Conservation (phyloP, 83 land plant species). For the Diphasiastrum complanatum region DNA sequence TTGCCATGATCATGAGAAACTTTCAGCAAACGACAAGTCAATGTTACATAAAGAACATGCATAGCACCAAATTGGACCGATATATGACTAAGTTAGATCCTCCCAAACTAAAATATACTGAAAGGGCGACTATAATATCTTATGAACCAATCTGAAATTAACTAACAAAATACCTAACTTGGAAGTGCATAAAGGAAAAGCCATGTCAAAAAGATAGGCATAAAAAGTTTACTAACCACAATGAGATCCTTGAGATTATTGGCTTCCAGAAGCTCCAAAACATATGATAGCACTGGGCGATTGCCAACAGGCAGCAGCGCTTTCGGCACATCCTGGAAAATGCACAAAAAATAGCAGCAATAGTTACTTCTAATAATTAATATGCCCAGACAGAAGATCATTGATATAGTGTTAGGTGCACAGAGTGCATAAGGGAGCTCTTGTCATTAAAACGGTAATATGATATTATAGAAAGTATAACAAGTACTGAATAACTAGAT, state of each 20-base stretch:
- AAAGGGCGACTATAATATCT: too few relatives aligned
- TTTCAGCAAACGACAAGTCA: neutral
- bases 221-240: constrained; percentile 36
- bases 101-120: too few relatives aligned
- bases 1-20: neutral
- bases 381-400: too few relatives aligned
- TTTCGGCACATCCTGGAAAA: constrained; percentile 77
- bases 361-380: neutral
- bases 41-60: too few relatives aligned
- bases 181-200: neutral
- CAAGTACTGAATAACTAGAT: too few relatives aligned
- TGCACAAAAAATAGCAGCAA: neutral
- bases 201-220: neutral
- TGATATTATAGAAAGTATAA: too few relatives aligned
- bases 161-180: neutral
- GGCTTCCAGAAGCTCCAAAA: constrained; percentile 77
- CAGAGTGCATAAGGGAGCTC: too few relatives aligned
- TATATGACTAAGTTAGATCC: too few relatives aligned
- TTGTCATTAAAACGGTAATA: too few relatives aligned
- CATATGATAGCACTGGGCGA: constrained; percentile 86
- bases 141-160: neutral
- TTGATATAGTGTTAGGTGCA: too few relatives aligned
- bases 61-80: too few relatives aligned
- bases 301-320: constrained; percentile 87
- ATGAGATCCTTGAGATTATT: constrained; percentile 72